These are phyloP conservation scores for Camelina sativa DNA, from an alignment of 345 rosid genomes.

Conservation along the genomic window DNA sequence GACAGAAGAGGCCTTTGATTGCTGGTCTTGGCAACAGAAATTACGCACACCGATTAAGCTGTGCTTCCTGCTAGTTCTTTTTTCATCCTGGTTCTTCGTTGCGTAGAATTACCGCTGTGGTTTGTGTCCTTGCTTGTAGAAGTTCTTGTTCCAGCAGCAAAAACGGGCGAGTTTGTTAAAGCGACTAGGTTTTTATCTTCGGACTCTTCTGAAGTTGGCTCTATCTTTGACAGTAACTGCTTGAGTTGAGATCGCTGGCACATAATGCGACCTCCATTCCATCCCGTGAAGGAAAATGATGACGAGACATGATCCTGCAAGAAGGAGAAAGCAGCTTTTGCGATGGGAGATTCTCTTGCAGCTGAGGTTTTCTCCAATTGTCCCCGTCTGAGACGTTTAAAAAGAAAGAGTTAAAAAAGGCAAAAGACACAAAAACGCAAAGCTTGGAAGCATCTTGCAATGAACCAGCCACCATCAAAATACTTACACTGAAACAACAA, in stretches of 20 bases:
- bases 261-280: conserved; percentile 91
- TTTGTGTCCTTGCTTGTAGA: conserved; percentile 41
- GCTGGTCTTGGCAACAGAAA: conserved; percentile 20
- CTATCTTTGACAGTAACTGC: conserved; percentile 54
- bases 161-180: conserved; percentile 62
- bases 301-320: conserved; percentile 68
- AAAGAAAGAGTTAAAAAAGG: conserved; percentile 22
- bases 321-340: conserved; percentile 67
- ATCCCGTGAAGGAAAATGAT: conserved; percentile 69
- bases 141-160: conserved; percentile 50
- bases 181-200: conserved; percentile 45
- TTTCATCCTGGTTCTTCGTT: conserved; percentile 46
- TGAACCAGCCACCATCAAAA: conserved; percentile 9
- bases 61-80: conserved; percentile 67
- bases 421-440: conserved; percentile 11
- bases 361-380: conserved; percentile 65
- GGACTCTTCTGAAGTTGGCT: conserved; percentile 56
- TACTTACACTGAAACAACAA: conserved; percentile 83
- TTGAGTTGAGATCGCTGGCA: conserved; percentile 86
- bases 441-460: conserved; percentile 19
- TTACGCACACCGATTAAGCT: conserved; percentile 39
- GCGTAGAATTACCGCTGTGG: conserved; percentile 36
- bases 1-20: conserved; percentile 26
- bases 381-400: conserved; percentile 63
- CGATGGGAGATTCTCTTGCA: conserved; percentile 59